Percentiles rank a stretch among this genome's conserved stretches.
These are phyloP conservation scores for Fusarium liriodendri DNA, from an alignment of 2,329 filamentous ascomycete genomes.

Conservation along the genomic window DNA sequence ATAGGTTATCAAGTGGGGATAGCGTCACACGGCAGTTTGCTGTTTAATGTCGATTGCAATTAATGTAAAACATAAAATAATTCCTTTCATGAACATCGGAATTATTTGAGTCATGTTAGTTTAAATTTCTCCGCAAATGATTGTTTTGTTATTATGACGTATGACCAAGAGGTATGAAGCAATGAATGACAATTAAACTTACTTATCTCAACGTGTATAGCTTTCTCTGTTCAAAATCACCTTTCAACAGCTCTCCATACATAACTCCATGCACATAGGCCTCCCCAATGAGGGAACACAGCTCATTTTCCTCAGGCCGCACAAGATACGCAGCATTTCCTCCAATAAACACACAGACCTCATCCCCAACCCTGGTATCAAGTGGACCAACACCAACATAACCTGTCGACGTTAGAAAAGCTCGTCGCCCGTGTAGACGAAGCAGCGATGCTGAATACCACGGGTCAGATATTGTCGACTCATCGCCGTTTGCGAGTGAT, in stretches of 20 bases:
- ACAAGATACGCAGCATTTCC: conserved; percentile 10
- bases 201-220: background rate
- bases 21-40: background rate
- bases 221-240: background rate
- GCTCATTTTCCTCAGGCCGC: background rate
- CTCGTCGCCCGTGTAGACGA: background rate
- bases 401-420: conserved; percentile 8
- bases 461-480: background rate
- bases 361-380: conserved; percentile 2
- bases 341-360: conserved; percentile 8
- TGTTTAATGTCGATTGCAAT: background rate
- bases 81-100: background rate
- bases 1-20: background rate
- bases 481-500: background rate
- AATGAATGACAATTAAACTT: background rate
- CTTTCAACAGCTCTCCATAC: conserved; percentile 11
- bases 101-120: background rate
- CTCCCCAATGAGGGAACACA: conserved; percentile 8
- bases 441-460: background rate
- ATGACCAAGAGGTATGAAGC: background rate
- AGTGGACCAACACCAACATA: conserved; percentile 10
- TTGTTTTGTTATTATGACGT: background rate
- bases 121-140: background rate
- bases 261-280: conserved; percentile 17
- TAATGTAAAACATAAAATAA: background rate